These are phyloP conservation scores for Zygosaccharomyces pseudobailii DNA, from an alignment of 1,139 yeast species.

Conservation along the genomic window DNA sequence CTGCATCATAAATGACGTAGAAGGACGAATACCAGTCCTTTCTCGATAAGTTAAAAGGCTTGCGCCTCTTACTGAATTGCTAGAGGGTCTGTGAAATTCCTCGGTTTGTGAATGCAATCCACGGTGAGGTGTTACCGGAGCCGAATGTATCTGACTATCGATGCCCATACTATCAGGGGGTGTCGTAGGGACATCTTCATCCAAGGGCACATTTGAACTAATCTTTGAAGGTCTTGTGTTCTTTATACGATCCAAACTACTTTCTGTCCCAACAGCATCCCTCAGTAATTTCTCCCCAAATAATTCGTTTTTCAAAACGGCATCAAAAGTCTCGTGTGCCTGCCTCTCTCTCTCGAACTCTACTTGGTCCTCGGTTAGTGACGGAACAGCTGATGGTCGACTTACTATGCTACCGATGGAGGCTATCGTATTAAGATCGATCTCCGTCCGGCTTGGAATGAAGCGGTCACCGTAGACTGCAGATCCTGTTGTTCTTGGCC, in stretches of 20 bases:
- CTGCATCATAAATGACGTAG: conserved; percentile 53
- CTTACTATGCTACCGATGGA: conserved; percentile 55
- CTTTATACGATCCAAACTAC: conserved; percentile 30
- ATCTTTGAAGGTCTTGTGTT: conserved; percentile 19
- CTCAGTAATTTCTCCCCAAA: conserved; percentile 71
- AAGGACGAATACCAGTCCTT: conserved; percentile 58
- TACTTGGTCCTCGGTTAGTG: conserved; percentile 51
- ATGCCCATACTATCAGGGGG: conserved; percentile 20
- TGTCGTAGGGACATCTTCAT: conserved; percentile 18
- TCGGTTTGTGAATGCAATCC: conserved; percentile 18
- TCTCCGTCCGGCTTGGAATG: conserved; percentile 80
- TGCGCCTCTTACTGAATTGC: conserved; percentile 44
- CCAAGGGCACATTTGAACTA: conserved; percentile 2
- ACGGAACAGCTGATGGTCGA: conserved; percentile 19
- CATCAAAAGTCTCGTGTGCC: conserved; percentile 81
- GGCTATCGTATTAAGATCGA: conserved; percentile 80
- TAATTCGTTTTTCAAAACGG: conserved; percentile 80
- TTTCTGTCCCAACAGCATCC: conserved; percentile 24
- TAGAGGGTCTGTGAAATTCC: conserved; percentile 40
- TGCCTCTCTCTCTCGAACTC: conserved; percentile 69
- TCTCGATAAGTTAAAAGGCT: conserved; percentile 69
- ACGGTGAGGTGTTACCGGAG: conserved; percentile 39
- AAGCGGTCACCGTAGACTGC: conserved; percentile 66
- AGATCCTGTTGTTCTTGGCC: conserved; percentile 26
- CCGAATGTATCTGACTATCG: conserved; percentile 30